Evolutionary conservation across 148 eudicot species (phyloP).

Genomic region (Persicaria maculosa): DNA sequence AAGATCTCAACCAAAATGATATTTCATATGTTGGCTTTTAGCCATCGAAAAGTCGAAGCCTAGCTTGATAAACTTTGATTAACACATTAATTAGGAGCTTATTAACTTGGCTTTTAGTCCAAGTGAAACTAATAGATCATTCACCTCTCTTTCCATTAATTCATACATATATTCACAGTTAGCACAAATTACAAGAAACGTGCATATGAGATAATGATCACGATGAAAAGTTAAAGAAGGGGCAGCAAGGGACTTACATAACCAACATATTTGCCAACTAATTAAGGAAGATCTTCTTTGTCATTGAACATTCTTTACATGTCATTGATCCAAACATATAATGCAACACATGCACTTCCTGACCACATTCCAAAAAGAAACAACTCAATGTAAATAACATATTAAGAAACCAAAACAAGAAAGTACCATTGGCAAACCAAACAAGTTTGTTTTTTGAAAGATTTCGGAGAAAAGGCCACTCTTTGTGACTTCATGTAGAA

Average conservation of each 20-base stretch:
- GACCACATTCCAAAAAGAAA: constrained; percentile 78
- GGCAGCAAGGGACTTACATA: constrained; percentile 48
- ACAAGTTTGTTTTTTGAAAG: too few relatives aligned
- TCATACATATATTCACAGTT: not conserved
- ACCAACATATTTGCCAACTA: constrained; percentile 70
- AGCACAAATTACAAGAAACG: not conserved
- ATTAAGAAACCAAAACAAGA: too few relatives aligned
- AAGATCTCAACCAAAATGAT: too few relatives aligned
- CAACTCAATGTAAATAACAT: constrained; percentile 7
- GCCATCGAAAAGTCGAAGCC: too few relatives aligned
- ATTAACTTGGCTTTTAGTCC: too few relatives aligned
- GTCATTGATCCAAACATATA: constrained; percentile 74
- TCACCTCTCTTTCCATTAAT: not conserved
- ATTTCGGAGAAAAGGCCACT: too few relatives aligned
- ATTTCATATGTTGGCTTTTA: too few relatives aligned
- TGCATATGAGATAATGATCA: not conserved
- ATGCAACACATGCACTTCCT: constrained; percentile 76
- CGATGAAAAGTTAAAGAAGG: not conserved
- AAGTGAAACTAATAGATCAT: not conserved
- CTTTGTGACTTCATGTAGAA: too few relatives aligned
- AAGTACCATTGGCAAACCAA: too few relatives aligned
- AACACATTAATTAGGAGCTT: too few relatives aligned
- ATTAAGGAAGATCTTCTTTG: constrained; percentile 73
- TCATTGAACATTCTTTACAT: constrained; percentile 42
- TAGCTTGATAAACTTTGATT: too few relatives aligned